phyloP scores from a whole-genome alignment of 208 protist species.

The Strigomonas galati region DNA sequence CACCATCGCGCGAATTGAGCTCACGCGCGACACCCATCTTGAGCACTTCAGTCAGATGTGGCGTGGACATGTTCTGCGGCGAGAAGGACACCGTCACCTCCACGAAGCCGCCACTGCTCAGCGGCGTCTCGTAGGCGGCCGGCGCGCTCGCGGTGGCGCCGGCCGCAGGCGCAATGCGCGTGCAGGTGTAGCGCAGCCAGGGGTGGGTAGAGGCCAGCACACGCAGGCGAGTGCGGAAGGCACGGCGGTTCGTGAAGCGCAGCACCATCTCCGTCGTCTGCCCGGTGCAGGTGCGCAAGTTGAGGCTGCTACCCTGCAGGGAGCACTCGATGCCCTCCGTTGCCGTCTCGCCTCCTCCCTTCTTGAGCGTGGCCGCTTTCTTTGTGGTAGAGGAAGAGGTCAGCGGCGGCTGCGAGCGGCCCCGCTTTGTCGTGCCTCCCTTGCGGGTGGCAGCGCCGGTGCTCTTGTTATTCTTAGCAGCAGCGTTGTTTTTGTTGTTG shows the following conservation, averaged over 20 bases:
- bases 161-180: slow-evolving; percentile 34
- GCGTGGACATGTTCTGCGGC: slow-evolving; percentile 45
- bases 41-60: slow-evolving; percentile 40
- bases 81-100: slow-evolving; percentile 71
- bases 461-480: background rate
- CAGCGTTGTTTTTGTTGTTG: background rate
- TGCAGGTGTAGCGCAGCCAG: slow-evolving; percentile 65
- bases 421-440: background rate
- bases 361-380: background rate
- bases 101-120: slow-evolving; percentile 80
- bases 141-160: slow-evolving; percentile 12
- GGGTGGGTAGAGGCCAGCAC: slow-evolving; percentile 61
- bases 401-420: slow-evolving; percentile 4
- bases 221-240: slow-evolving; percentile 50
- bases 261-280: slow-evolving; percentile 26
- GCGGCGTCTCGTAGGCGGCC: slow-evolving; percentile 24
- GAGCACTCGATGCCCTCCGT: slow-evolving; percentile 54
- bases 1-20: slow-evolving; percentile 59
- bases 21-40: slow-evolving; percentile 70
- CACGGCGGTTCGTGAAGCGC: slow-evolving; percentile 73
- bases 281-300: slow-evolving; percentile 33
- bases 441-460: background rate
- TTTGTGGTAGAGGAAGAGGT: background rate
- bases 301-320: slow-evolving; percentile 27
- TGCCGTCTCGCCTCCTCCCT: background rate